Base-by-base conservation (phyloP, 345 rosid species). In the Ceriops tagal region DNA sequence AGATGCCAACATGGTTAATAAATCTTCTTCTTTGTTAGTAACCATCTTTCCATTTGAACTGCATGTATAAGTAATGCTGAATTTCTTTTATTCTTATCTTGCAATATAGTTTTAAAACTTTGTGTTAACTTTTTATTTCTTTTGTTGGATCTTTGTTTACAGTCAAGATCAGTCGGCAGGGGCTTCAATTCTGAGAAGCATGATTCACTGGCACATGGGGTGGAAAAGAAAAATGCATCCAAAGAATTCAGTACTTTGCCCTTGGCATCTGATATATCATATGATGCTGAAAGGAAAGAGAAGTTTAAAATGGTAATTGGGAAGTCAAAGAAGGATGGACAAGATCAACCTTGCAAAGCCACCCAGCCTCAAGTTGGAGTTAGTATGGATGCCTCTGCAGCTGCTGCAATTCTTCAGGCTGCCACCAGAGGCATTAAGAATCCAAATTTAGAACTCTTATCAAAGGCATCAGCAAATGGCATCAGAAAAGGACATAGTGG, bases 351-450 rank as follows among this genome's bases (percentile, higher is more conserved):
- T 73, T 71, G 87, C 68, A 88, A 79, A 81, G 81, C 81, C 39
- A 37, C 81, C 58, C 81, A 78, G 72, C 85, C 74, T 19, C 85
- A 83, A 72, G 73, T 67, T 68, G 87, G 86, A 64, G 84, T 95
- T 63, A 75, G 58, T 68, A 84, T 92, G 35, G 92, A 93, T 84
- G 95, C 83, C 37, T 83, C 81, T 19, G 92, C 93, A 16, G 93
- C 90, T 21, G 98, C 96, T 53, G 98, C 97, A 60, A 95, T 95
- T 77, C 93, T 95, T 77, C 91, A 92, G 82, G 99, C 88, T 8
- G 99, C 92, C 64, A 89, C 85, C 46, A 85, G 86, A 83, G 99
- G 99, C 74, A 80, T 92, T 49, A 90, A 76, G 82, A 78, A 90
- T 77, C 96, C 97, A 69, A 84, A 83, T 68, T 34, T 91, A 66